Evolutionary conservation across 768 basidiomycete genomes (phyloP).

Genomic region (Termitomyces sp.): DNA sequence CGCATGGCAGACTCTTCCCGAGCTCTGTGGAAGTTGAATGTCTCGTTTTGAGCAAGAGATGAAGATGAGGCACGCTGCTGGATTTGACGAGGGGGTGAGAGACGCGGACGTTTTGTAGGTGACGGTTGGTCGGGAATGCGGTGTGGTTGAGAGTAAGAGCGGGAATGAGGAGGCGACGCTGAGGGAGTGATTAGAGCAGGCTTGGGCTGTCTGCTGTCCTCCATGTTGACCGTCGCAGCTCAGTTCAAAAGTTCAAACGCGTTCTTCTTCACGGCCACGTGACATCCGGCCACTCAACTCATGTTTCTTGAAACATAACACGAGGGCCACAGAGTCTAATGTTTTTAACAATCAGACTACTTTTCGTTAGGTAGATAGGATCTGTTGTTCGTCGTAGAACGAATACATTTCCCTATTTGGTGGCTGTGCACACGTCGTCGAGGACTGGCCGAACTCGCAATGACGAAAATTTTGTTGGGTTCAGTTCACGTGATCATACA

Average conservation of each 20-base stretch:
- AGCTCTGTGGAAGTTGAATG: slow-evolving; percentile 43
- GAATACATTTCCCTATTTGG: too few relatives aligned
- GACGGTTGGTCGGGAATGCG: slow-evolving; percentile 28
- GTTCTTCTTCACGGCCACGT: neutral
- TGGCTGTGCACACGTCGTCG: too few relatives aligned
- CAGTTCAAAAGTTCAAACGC: neutral
- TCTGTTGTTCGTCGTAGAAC: too few relatives aligned
- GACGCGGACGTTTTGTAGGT: slow-evolving; percentile 44
- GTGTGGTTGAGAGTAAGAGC: slow-evolving; percentile 12
- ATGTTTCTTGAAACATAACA: too few relatives aligned
- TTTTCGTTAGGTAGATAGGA: too few relatives aligned
- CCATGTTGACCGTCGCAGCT: neutral
- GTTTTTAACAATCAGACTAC: too few relatives aligned
- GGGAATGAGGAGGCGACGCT: slow-evolving; percentile 40
- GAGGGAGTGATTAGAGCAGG: slow-evolving; percentile 44
- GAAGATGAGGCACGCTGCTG: slow-evolving; percentile 25
- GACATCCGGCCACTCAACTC: neutral
- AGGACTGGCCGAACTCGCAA: too few relatives aligned
- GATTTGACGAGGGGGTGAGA: slow-evolving; percentile 33
- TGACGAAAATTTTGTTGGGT: too few relatives aligned
- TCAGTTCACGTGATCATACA: too few relatives aligned
- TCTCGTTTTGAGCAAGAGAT: slow-evolving; percentile 12
- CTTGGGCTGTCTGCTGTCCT: slow-evolving; percentile 4
- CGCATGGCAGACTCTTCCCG: slow-evolving; percentile 52
- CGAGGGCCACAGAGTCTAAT: too few relatives aligned